Evolutionary conservation across 106 monocot genomes (phyloP).

Genomic region (Allium sativum): DNA sequence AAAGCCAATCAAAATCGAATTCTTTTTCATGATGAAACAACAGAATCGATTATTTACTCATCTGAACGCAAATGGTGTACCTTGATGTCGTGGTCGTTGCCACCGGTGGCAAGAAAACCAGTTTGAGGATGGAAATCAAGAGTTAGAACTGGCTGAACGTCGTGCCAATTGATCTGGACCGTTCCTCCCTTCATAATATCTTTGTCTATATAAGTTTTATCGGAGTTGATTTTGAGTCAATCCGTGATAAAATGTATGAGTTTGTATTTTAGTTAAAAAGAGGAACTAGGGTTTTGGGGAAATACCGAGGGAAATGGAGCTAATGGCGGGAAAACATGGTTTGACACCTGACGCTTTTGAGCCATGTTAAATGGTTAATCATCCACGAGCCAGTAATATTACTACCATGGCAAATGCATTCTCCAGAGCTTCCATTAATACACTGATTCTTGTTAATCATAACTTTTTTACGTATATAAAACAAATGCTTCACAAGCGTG

Average conservation of each 20-base stretch:
- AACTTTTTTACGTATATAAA: too few species aligned
- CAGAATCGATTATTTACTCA: background rate
- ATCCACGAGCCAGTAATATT: too few species aligned
- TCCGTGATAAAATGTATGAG: background rate
- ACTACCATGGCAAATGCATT: too few species aligned
- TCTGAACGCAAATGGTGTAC: constrained; percentile 11
- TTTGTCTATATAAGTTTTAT: background rate
- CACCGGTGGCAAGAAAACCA: constrained; percentile 82
- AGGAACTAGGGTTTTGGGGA: constrained; percentile 4
- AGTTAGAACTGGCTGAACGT: constrained; percentile 72
- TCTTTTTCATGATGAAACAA: background rate
- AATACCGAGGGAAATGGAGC: background rate
- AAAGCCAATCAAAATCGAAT: constrained; percentile 1
- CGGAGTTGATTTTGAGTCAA: background rate
- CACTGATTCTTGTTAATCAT: too few species aligned
- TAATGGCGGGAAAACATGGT: constrained; percentile 4
- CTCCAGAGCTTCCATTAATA: too few species aligned
- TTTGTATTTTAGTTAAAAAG: background rate
- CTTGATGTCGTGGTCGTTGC: constrained; percentile 91
- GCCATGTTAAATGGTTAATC: too few species aligned
- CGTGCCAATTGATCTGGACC: constrained; percentile 95
- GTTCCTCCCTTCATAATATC: constrained; percentile 69
- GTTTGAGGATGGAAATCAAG: constrained; percentile 81
- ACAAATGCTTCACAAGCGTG: too few species aligned
- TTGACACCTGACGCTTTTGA: background rate